Conservation (phyloP, 306 rosid species). For the Castanea sativa region DNA sequence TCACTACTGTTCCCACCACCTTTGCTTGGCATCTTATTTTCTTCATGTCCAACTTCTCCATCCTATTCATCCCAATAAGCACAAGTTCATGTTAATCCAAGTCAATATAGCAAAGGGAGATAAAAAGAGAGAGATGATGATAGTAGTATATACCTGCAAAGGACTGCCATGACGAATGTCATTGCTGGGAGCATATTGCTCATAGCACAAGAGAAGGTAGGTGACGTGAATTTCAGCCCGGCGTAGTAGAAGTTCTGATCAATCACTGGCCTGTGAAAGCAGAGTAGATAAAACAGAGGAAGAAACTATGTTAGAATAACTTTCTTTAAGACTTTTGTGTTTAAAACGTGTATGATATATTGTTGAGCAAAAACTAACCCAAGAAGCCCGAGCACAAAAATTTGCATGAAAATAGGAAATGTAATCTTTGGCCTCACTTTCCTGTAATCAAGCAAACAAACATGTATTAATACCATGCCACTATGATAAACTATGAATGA, state of each 20-base stretch:
- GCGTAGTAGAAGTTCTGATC: constrained; percentile 88
- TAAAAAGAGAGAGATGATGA: neutral
- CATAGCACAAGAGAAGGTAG: constrained; percentile 86
- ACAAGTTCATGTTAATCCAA: constrained; percentile 17
- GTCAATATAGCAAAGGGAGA: neutral
- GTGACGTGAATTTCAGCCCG: constrained; percentile 81
- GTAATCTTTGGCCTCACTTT: constrained; percentile 85
- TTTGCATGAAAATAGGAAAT: constrained; percentile 57
- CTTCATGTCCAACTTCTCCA: constrained; percentile 70
- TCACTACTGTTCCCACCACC: constrained; percentile 70
- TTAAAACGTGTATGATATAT: neutral
- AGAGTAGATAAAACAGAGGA: neutral
- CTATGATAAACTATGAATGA: neutral
- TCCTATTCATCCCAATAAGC: constrained; percentile 38
- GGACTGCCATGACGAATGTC: constrained; percentile 84
- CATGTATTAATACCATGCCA: constrained; percentile 4
- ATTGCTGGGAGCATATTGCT: constrained; percentile 92
- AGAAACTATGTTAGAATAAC: neutral
- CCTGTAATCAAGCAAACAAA: constrained; percentile 37
- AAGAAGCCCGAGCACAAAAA: constrained; percentile 79
- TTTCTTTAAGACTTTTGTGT: neutral
- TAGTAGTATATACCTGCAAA: constrained; percentile 49
- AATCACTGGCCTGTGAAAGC: constrained; percentile 67
- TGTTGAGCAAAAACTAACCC: constrained; percentile 50
- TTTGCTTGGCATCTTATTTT: constrained; percentile 66